phyloP scores from a whole-genome alignment of 78 protist genomes.

The Dictyostelium capitatum region DNA sequence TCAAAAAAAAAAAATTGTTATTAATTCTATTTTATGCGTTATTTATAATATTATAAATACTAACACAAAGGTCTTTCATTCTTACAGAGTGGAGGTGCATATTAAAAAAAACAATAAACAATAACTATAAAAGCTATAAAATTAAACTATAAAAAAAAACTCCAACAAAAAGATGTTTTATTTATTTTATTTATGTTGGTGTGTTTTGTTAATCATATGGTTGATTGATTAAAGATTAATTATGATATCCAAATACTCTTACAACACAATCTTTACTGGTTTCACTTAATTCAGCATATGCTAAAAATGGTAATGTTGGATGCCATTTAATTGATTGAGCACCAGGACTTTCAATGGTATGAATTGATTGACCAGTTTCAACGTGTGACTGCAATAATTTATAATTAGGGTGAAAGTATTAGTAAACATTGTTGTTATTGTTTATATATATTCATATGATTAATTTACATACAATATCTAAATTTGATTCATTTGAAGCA shows the following conservation, averaged over 20 bases:
- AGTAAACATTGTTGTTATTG: neutral
- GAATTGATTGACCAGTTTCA: slow-evolving; percentile 74
- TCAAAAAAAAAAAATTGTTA: neutral
- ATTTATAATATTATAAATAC: neutral
- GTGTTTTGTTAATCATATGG: neutral
- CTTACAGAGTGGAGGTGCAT: slow-evolving; percentile 51
- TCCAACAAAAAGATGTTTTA: neutral
- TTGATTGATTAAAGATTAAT: neutral
- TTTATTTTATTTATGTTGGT: neutral
- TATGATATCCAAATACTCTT: slow-evolving; percentile 54
- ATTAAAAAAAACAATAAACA: neutral
- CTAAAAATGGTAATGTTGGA: slow-evolving; percentile 59
- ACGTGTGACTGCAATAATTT: slow-evolving; percentile 43
- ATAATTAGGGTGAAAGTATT: neutral
- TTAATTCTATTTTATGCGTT: too few species aligned
- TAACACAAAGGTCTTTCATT: neutral
- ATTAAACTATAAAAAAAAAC: neutral
- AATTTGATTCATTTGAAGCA: slow-evolving; percentile 30
- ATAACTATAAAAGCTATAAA: too few species aligned
- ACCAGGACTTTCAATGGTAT: slow-evolving; percentile 25
- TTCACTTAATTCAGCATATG: slow-evolving; percentile 48
- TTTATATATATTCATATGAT: neutral
- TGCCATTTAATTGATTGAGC: slow-evolving; percentile 44
- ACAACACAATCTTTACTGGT: slow-evolving; percentile 28
- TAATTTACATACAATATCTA: slow-evolving; percentile 57